Conservation (phyloP, 495 filamentous ascomycete genomes). For the Cercophora samala region DNA sequence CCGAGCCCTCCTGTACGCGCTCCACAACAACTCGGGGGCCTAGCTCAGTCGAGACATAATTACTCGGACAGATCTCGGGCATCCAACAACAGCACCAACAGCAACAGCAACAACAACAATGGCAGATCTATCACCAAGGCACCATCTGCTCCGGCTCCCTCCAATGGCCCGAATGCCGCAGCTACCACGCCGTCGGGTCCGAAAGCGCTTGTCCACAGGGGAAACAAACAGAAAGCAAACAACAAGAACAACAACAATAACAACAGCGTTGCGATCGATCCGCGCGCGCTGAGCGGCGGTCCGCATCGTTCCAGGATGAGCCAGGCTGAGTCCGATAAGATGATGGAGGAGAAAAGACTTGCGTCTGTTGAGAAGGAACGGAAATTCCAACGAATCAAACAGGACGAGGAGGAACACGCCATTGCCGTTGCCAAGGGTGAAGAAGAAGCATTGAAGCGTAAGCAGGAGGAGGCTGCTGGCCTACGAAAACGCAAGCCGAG, state of each 20-base stretch:
- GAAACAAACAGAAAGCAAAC: not conserved
- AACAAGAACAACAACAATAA: constrained; percentile 44
- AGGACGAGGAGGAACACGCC: constrained; percentile 50
- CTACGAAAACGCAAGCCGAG: constrained; percentile 42
- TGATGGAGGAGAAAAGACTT: constrained; percentile 51
- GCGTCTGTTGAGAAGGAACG: constrained; percentile 46
- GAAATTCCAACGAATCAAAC: constrained; percentile 49
- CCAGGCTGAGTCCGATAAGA: constrained; percentile 44
- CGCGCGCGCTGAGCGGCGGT: constrained; percentile 38
- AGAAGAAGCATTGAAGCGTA: constrained; percentile 47
- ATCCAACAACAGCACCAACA: constrained; percentile 24
- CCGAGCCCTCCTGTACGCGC: not conserved
- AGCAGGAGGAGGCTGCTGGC: constrained; percentile 38
- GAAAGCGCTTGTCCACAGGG: not conserved
- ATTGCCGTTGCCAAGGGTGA: constrained; percentile 49
- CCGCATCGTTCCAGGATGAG: too few relatives aligned
- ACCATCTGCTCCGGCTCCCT: constrained; percentile 9
- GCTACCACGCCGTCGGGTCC: constrained; percentile 8
- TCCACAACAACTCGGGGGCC: constrained; percentile 20
- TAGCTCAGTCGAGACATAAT: constrained; percentile 42
- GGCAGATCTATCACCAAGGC: constrained; percentile 10
- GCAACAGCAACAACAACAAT: constrained; percentile 18
- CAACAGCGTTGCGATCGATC: constrained; percentile 27
- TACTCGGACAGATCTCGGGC: constrained; percentile 23
- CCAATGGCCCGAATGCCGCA: constrained; percentile 11